Evolutionary conservation across 2,329 filamentous ascomycete genomes (phyloP).

Genomic region (Aaosphaeria pasadenensis): DNA sequence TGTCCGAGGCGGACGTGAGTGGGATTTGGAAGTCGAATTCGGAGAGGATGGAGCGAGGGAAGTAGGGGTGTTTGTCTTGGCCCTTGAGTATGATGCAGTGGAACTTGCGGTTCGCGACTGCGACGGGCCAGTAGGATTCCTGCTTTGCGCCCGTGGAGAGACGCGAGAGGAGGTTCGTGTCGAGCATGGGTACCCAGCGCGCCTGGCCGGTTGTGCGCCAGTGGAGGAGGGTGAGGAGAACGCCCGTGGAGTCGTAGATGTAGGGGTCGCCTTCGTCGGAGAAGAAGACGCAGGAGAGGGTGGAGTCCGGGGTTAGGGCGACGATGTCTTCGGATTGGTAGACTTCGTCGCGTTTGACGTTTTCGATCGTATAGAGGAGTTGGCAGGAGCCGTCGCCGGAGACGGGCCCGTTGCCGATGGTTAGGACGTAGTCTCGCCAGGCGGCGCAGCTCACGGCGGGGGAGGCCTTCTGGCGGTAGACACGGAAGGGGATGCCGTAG

Average conservation of each 20-base stretch:
- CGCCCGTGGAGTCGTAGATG: conserved; percentile 91
- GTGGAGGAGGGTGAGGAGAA: conserved; percentile 81
- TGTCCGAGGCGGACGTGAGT: conserved; percentile 54
- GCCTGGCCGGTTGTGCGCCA: conserved; percentile 86
- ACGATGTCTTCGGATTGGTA: conserved; percentile 92
- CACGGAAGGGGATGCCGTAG: conserved; percentile 82
- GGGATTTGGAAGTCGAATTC: conserved; percentile 94
- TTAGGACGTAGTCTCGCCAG: conserved; percentile 95
- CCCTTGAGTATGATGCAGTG: conserved; percentile 99
- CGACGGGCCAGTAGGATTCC: conserved; percentile 93
- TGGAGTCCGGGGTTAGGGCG: conserved; percentile 71
- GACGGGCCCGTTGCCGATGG: conserved; percentile 87
- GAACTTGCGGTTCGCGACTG: conserved; percentile 86
- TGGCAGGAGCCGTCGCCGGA: conserved; percentile 73
- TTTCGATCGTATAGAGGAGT: conserved; percentile 88
- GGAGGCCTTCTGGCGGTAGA: conserved; percentile 87
- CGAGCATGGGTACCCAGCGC: conserved; percentile 86
- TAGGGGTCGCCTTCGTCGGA: conserved; percentile 92
- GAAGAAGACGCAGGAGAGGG: conserved; percentile 83
- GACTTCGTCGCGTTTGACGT: conserved; percentile 89
- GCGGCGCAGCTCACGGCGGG: conserved; percentile 91
- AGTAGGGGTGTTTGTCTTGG: conserved; percentile 88
- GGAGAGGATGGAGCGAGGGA: conserved; percentile 81
- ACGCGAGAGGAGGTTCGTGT: conserved; percentile 80
- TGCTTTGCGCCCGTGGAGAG: conserved; percentile 80